Base-by-base conservation (phyloP, 805 yeast genomes). In the Yarrowia sp. region DNA sequence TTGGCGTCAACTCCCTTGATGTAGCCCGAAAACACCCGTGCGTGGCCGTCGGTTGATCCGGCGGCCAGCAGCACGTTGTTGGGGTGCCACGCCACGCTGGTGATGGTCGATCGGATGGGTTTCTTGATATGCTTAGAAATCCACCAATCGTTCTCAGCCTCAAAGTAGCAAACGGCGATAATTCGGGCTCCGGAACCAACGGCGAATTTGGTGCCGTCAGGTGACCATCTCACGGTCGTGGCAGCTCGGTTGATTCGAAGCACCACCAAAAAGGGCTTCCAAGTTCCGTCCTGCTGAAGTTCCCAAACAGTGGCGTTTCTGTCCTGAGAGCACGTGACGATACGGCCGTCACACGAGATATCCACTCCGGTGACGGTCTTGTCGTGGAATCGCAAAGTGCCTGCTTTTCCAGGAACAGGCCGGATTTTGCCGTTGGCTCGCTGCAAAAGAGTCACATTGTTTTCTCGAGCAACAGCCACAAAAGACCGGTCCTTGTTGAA, bases 101-200 rank as follows among this genome's bases (percentile, higher is more conserved):
- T 81, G 69, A 92, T 83, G 36, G 98, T 91, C 10, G 97, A 88
- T 75, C 88, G 87, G 71, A 95, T 81, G n/a, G 98, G 97, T 77
- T 90, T 91, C 80, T 92, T 92, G 77, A 95, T 88, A 78, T 93
- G 99, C 77, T 93, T 93, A 13, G 98, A 90, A 61, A 95, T 92
- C 99, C 99, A 95, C 99, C 99, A 95, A 75, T 95, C 97, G 75
- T 93, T 95, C 72, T 92, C 97, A 68, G 82, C 89, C 78, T 95
- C 99, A 75, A 89, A 95, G 78, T 92, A 95, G 79, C 99, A 95
- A 58, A 95, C 89, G 9, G 98, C 97, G 76, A 95, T 87, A 68
- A 89, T 88, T 67, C 98, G 81, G 50, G 97, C 98, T 53, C 97
- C 91, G 2, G 97, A 89, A 0, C 98, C 99, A 55, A 93, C 98